These are phyloP conservation scores for Phanerochaete carnosa DNA, from an alignment of 768 basidiomycete genomes.

Conservation along the genomic window DNA sequence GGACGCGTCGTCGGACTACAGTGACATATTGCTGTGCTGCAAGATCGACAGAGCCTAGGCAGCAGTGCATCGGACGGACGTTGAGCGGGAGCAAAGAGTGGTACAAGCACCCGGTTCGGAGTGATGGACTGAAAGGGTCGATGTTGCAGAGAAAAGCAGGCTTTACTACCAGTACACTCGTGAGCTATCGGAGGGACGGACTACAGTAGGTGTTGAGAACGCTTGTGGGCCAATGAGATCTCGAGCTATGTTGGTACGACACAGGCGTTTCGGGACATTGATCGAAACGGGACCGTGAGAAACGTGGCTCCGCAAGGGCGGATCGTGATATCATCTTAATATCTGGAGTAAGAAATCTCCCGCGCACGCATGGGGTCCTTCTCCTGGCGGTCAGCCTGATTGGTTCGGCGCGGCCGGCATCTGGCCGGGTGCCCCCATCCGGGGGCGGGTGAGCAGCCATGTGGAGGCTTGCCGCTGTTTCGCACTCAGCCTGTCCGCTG, in stretches of 20 bases:
- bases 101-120: background rate
- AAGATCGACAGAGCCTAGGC: constrained; percentile 2
- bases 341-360: background rate
- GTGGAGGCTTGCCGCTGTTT: background rate
- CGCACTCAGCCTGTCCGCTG: background rate
- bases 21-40: constrained; percentile 3
- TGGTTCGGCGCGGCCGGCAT: constrained; percentile 4
- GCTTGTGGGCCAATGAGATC: background rate
- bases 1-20: background rate
- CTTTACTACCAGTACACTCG: background rate
- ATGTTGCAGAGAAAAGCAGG: background rate
- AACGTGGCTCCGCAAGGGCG: background rate
- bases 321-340: constrained; percentile 4
- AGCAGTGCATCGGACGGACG: background rate
- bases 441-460: constrained; percentile 6
- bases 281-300: background rate
- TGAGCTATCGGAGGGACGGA: background rate
- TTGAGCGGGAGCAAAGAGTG: background rate
- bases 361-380: constrained; percentile 2
- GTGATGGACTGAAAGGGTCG: background rate
- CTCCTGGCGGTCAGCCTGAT: background rate
- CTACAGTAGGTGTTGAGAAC: no score
- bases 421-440: background rate
- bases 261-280: background rate
- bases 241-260: background rate